These are phyloP conservation scores for Pyrus communis DNA, from an alignment of 306 rosid genomes.

Conservation along the genomic window DNA sequence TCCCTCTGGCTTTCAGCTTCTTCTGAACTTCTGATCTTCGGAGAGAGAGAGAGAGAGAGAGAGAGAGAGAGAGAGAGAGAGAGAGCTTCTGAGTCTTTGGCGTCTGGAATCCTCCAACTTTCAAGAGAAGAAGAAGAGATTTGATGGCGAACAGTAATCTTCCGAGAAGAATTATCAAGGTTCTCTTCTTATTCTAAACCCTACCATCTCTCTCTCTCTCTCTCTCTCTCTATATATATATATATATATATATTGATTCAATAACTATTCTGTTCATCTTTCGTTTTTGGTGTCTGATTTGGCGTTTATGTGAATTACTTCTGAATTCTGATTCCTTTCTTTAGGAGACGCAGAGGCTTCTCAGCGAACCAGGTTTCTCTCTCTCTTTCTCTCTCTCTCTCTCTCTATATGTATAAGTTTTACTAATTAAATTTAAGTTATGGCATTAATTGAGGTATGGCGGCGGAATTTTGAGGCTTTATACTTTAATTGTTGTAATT, in stretches of 20 bases:
- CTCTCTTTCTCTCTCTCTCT: no score
- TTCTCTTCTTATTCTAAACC: constrained; percentile 28
- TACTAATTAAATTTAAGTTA: not conserved
- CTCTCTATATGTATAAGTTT: not conserved
- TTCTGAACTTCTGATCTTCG: no score
- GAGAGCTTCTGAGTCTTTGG: no score
- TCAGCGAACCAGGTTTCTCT: constrained; percentile 77
- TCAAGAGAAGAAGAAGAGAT: not conserved
- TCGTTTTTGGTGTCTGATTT: not conserved
- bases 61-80: no score
- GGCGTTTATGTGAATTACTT: not conserved
- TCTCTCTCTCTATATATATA: no score
- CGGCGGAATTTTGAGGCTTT: not conserved
- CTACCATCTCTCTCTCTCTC: constrained; percentile 12
- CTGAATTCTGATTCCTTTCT: constrained; percentile 8
- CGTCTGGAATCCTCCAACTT: constrained; percentile 43
- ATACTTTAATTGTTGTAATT: not conserved
- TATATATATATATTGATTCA: no score
- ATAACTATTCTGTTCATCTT: not conserved
- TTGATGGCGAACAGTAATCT: constrained; percentile 90
- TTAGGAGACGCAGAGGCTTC: constrained; percentile 94
- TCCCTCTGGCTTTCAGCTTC: not conserved
- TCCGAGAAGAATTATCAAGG: constrained; percentile 84
- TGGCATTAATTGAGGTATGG: not conserved
- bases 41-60: no score